These are phyloP conservation scores for Nemania abortiva DNA, from an alignment of 2,329 filamentous ascomycete genomes.

Conservation along the genomic window DNA sequence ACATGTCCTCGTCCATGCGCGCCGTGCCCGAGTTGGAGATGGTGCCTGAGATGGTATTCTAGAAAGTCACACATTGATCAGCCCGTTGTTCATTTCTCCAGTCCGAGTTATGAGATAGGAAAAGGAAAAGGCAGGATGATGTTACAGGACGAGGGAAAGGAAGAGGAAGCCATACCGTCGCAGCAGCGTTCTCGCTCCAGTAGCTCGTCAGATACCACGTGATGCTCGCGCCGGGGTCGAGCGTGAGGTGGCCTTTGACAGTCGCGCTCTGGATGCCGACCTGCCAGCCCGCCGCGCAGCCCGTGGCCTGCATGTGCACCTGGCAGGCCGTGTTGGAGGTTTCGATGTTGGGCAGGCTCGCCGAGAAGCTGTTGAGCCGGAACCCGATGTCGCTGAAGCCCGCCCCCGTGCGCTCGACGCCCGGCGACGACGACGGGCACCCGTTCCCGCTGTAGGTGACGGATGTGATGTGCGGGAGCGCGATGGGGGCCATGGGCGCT, in stretches of 20 bases:
- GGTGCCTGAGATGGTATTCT: conserved; percentile 50
- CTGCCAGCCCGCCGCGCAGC: conserved; percentile 55
- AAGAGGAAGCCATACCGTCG: conserved; percentile 46
- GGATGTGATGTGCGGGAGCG: conserved; percentile 49
- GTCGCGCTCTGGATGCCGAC: conserved; percentile 52
- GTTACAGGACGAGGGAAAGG: not conserved
- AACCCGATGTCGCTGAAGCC: conserved; percentile 50
- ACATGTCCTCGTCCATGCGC: conserved; percentile 47
- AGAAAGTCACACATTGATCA: not conserved
- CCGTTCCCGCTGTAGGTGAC: conserved; percentile 55
- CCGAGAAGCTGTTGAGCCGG: conserved; percentile 49
- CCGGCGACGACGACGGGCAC: conserved; percentile 52
- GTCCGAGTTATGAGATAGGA: not conserved
- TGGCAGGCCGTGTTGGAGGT: conserved; percentile 54
- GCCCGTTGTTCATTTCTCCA: not conserved
- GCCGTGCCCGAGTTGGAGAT: conserved; percentile 45
- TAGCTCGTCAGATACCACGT: conserved; percentile 54
- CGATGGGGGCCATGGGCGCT: conserved; percentile 37
- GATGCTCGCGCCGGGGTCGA: conserved; percentile 51
- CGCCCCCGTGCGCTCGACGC: conserved; percentile 50
- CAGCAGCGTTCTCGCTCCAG: conserved; percentile 54
- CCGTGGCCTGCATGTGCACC: conserved; percentile 52
- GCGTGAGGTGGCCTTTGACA: conserved; percentile 51
- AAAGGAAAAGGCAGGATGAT: not conserved
- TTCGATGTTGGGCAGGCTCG: conserved; percentile 40